Evolutionary conservation across 345 rosid species (phyloP), one percentile per base, ranked within the genome.

Genomic region (Lumnitzera racemosa): DNA sequence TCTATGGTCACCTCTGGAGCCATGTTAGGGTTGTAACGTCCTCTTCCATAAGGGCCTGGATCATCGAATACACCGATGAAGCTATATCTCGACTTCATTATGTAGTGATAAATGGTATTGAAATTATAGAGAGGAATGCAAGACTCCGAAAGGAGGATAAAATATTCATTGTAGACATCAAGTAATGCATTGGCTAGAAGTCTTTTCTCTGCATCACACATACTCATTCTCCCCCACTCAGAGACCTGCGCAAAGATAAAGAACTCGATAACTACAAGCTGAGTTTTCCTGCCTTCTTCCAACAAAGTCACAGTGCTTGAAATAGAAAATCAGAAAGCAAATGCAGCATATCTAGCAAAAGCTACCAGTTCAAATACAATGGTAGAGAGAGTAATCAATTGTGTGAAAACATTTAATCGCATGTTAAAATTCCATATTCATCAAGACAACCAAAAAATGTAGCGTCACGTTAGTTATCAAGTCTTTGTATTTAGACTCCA

Each of bases 201-300:
- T 68, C 99, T 81, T 70, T 74, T 81, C 70, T 95, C 96, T 4
- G 96, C 97, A 69, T 95, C 97, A 15, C 97, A 90, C 86, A 95
- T 88, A 58, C 89, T 81, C 99, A 95, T 95, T 78, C 70, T 85
- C 57, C 99, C 99, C 99, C 99, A 95, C 68, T 90, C 90, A 51
- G 96, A 72, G 24, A 81, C 77, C 97, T 94, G 83, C 58, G 43
- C 46, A 43, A 20, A 47, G 66, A 76, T 13, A 56, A 47, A 53
- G 24, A 41, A 24, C 14, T 20, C 31, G 49, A 4, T 29, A 49
- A 15, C 54, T 12, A 2, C 31, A 31, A 49, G 13, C 31, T 36
- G 25, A 51, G 23, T 53, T 36, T 9, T 9, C 43, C 43, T 36
- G 43, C 43, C 11, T 36, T 36, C 43, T 36, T 36, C 11, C 7